Base-by-base conservation (phyloP, 108 stramenopile species). In the Skeletonema menzelii region DNA sequence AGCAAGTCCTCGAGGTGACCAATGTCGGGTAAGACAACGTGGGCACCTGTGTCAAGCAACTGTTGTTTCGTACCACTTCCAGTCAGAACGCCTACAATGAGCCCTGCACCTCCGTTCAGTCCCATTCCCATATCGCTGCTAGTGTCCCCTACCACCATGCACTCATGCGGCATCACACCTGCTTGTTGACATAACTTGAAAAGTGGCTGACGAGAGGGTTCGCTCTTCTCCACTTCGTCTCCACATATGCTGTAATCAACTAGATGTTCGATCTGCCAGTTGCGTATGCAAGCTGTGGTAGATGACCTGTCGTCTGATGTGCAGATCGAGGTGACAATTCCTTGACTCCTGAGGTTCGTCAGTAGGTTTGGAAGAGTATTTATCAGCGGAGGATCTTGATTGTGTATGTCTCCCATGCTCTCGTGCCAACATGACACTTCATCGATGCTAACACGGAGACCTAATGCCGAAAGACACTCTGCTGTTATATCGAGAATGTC, bases 61-160 rank as follows among this genome's bases (percentile, higher is more conserved):
- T 88, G 81, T 26, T 74, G 30, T 38, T 40, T 59, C 11, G 73
- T 81, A 5, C 85, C 85, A 75, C 77, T 80, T 56, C 87, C 87
- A n/a, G 77, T 83, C 37, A 88, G 44, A 0, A 88, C 87, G 26
- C 87, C 87, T 12, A 88, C 71, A 24, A 72, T 57, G 8, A 88
- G 64, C 7, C 84, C 84, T 26, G 84, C 87, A 13, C 59, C 56
- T 14, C 82, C 69, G 32, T 70, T 66, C 2, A 63, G 24, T 14
- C 73, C 85, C 85, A 88, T 86, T 2, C 76, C 74, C 8, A 78
- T 85, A 70, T 88, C 87, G 22, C 58, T 55, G 28, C 42, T 66
- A 13, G 87, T 88, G 61, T 88, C 87, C 24, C 87, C 87, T 13
- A 86, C 85, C 12, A 88, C 82, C 19, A 88, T 67, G 59, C 85